Percentiles rank a stretch among this genome's conserved stretches.
Conservation (phyloP, 495 filamentous ascomycete genomes). For the Tuber umbilicatum region DNA sequence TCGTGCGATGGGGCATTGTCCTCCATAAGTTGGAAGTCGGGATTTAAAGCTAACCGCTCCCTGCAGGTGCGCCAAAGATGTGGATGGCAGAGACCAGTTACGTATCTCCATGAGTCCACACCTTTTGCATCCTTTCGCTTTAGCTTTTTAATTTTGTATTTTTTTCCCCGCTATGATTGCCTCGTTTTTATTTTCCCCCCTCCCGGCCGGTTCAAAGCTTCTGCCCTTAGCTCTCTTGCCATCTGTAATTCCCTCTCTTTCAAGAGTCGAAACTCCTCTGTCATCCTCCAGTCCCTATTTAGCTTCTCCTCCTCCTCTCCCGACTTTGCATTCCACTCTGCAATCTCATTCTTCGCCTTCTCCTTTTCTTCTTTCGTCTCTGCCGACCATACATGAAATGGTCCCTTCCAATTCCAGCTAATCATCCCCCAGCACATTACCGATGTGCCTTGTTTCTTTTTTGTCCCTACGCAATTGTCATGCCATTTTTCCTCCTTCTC, state of each 20-base stretch:
- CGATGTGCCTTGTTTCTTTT: background rate
- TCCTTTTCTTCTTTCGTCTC: conserved; percentile 6
- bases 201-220: too few species aligned
- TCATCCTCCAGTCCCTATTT: background rate
- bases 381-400: background rate
- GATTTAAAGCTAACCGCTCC: conserved; percentile 5
- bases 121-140: background rate
- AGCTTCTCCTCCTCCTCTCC: background rate
- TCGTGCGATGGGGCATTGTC: conserved; percentile 7
- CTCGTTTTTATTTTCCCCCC: too few species aligned
- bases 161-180: conserved; percentile 2
- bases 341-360: background rate
- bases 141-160: conserved; percentile 8
- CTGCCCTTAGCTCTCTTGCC: too few species aligned
- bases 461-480: too few species aligned
- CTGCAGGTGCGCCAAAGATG: conserved; percentile 10
- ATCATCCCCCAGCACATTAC: conserved; percentile 10
- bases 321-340: background rate
- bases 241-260: too few species aligned
- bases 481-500: too few species aligned
- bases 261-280: too few species aligned
- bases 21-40: conserved; percentile 11
- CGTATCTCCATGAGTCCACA: conserved; percentile 9
- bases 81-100: background rate
- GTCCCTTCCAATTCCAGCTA: background rate